Evolutionary conservation across 495 filamentous ascomycete species (phyloP).

Genomic region (Aspergillus incahuasiensis): DNA sequence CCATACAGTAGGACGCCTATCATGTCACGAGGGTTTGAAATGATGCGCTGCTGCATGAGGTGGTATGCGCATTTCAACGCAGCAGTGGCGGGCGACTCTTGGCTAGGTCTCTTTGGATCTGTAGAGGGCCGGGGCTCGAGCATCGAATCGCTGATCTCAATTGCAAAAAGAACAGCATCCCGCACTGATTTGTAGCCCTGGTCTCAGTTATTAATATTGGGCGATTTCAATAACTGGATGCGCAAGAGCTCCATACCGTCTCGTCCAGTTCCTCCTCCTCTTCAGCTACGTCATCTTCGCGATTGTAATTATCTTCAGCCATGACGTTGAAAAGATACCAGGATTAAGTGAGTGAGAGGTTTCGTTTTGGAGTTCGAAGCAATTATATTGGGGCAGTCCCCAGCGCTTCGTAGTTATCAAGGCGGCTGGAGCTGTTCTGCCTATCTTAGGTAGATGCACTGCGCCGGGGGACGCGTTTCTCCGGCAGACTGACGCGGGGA

Average conservation of each 20-base stretch:
- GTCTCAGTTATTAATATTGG: conserved; percentile 5
- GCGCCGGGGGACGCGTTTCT: conserved; percentile 16
- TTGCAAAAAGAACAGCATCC: conserved; percentile 95
- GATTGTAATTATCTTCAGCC: conserved; percentile 39
- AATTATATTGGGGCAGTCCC: neutral
- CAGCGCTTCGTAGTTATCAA: neutral
- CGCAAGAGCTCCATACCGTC: conserved; percentile 43
- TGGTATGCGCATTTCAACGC: conserved; percentile 92
- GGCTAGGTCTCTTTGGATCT: conserved; percentile 66
- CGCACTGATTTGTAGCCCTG: conserved; percentile 88
- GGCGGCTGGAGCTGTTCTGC: conserved; percentile 4
- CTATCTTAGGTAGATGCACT: conserved; percentile 8
- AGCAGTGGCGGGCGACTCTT: conserved; percentile 67
- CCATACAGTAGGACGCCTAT: conserved; percentile 95
- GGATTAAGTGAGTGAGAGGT: too few relatives aligned
- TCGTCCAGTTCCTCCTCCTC: conserved; percentile 74
- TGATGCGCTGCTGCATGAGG: conserved; percentile 96
- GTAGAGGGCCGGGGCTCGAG: conserved; percentile 58
- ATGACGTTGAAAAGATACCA: conserved; percentile 24
- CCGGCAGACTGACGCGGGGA: conserved; percentile 23
- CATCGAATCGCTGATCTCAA: conserved; percentile 93
- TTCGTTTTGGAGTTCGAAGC: too few relatives aligned
- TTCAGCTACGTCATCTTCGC: conserved; percentile 52
- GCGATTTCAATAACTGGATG: neutral
- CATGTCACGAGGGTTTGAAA: conserved; percentile 94